These are phyloP conservation scores for Carex pumila DNA, from an alignment of 176 grass and related monocot species.

Conservation along the genomic window DNA sequence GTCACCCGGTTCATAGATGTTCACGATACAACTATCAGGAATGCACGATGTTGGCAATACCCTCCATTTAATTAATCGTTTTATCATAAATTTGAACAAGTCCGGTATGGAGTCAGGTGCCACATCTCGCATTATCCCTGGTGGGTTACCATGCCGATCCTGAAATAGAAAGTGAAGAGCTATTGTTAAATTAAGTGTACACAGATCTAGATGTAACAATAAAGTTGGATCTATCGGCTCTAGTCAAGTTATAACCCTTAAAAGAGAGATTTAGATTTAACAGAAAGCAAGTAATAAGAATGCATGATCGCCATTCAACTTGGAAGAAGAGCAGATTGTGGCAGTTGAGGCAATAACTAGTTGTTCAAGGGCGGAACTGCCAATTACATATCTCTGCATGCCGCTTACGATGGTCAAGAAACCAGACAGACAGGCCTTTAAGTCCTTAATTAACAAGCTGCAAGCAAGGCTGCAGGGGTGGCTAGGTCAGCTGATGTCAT, in stretches of 20 bases:
- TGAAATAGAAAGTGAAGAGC: constrained; percentile 6
- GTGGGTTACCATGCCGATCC: constrained; percentile 40
- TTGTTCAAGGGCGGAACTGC: no score
- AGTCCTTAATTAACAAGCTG: no score
- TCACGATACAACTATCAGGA: constrained; percentile 46
- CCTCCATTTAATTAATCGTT: constrained; percentile 32
- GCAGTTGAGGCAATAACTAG: no score
- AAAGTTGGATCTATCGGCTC: not conserved
- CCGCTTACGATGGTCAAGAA: no score
- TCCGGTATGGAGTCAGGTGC: constrained; percentile 6
- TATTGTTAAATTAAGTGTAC: not conserved
- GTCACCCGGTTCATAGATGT: constrained; percentile 45
- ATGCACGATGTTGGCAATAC: constrained; percentile 31
- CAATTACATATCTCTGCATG: no score
- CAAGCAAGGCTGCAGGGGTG: no score
- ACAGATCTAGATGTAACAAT: not conserved
- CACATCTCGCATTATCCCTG: constrained; percentile 29
- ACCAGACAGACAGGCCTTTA: no score
- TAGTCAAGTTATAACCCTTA: not conserved
- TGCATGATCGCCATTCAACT: not conserved
- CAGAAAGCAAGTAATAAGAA: not conserved
- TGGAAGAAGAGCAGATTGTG: no score
- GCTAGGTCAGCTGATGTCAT: no score
- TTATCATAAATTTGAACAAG: constrained; percentile 27
- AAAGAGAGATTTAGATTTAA: not conserved